phyloP scores from a whole-genome alignment of 2,329 filamentous ascomycete species.

The Pezicula neosporulosa region DNA sequence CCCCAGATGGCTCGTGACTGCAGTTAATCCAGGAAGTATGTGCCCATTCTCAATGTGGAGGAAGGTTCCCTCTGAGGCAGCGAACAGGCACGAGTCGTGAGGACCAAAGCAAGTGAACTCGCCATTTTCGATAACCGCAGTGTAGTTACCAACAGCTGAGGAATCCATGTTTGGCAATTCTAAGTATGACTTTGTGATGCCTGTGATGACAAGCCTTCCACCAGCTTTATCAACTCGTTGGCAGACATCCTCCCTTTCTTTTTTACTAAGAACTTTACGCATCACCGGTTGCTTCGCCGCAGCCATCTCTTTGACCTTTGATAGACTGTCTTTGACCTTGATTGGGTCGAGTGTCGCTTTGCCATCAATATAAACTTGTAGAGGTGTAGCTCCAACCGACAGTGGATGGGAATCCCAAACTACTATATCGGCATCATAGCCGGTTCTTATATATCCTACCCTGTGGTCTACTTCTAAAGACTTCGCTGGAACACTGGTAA shows the following conservation, averaged over 20 bases:
- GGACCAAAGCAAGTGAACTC: constrained; percentile 35
- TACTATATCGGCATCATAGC: constrained; percentile 48
- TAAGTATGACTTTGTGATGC: constrained; percentile 34
- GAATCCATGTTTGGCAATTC: constrained; percentile 6
- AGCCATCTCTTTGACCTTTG: constrained; percentile 4
- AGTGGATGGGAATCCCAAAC: constrained; percentile 47
- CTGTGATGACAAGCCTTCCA: constrained; percentile 32
- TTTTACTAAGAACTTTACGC: constrained; percentile 19
- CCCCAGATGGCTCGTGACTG: constrained; percentile 44
- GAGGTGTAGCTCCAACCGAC: constrained; percentile 39
- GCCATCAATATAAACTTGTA: constrained; percentile 46
- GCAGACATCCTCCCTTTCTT: constrained; percentile 25
- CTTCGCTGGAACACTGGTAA: constrained; percentile 42
- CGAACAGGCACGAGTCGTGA: constrained; percentile 26
- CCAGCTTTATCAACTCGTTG: constrained; percentile 13
- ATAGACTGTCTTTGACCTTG: constrained; percentile 27
- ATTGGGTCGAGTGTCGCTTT: constrained; percentile 30
- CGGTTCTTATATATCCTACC: constrained; percentile 39
- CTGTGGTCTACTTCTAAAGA: constrained; percentile 39
- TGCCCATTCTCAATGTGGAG: constrained; percentile 42
- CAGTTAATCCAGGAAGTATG: constrained; percentile 45
- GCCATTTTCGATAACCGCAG: constrained; percentile 38
- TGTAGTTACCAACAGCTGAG: constrained; percentile 20
- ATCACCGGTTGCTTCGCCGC: constrained; percentile 14
- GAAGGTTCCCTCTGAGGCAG: constrained; percentile 16